Evolutionary conservation across 2,329 filamentous ascomycete genomes (phyloP), one percentile per base, ranked within the genome.

Genomic region (Penicillium capsulatum): DNA sequence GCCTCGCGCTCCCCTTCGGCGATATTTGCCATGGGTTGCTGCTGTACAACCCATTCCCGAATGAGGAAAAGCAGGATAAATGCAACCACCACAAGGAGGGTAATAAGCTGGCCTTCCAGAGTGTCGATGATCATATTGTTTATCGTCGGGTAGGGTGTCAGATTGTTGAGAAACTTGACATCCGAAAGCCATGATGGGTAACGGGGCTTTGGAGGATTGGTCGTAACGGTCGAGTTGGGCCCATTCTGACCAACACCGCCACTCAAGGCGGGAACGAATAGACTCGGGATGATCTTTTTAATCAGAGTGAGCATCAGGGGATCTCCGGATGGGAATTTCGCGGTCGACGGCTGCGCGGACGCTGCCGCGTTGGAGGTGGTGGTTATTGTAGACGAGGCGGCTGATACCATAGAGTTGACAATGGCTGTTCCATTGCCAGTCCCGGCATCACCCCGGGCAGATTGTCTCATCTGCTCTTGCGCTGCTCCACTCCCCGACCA

Each of bases 21-120:
- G 71, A 92, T 83, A 55, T 94, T 94, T 52, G 92, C 84, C 49
- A 90, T 83, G 4, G 91, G 92, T 60, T 98, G 92, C 62, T 98
- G 92, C 62, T 98, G 92, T 7, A 98, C 89, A 35, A 98, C 92
- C 77, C 95, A 98, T 68, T 98, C 92, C 32, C 94, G 75, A 32
- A 98, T 96, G 3, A 98, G 69, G 53, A 98, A 98, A 29, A 98
- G 82, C n/a, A 98, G 71, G 43, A 98, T 96, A 64, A 97, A 98
- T 42, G 84, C 89, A 31, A 95, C 77, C 6, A 98, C 91, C 35
- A 97, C 87, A 8, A 94, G 70, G 4, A 96, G 70, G 1, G 91
- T 98, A 52, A 98, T 95, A 33, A 97, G 79, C 59, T 95, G 90
- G 3, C 92, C 92, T 67, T 98, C 92, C 3, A 96, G 70, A 1